These are phyloP conservation scores for Vinca minor DNA, from an alignment of 257 asterid genomes.

Conservation along the genomic window DNA sequence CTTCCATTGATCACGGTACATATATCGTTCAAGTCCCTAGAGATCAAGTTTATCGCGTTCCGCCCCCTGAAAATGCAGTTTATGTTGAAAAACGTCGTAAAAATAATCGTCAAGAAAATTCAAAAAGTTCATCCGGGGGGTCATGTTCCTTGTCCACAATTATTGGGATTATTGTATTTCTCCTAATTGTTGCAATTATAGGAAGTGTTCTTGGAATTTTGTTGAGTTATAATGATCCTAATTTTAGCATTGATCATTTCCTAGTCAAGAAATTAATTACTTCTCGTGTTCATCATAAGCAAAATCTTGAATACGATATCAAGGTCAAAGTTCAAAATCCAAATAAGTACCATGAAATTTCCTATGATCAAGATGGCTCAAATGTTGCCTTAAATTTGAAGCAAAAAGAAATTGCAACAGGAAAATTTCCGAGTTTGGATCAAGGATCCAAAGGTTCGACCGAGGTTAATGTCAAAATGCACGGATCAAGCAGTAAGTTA, in stretches of 20 bases:
- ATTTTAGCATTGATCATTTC: constrained; percentile 4
- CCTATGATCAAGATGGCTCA: not conserved
- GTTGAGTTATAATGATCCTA: not conserved
- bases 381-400: not conserved
- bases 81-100: no score
- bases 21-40: constrained; percentile 39
- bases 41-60: constrained; percentile 38
- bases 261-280: not conserved
- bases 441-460: not conserved
- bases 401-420: constrained; percentile 7
- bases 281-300: not conserved
- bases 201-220: not conserved
- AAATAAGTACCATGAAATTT: constrained; percentile 5
- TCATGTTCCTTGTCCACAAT: not conserved
- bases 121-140: not conserved
- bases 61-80: constrained; percentile 30
- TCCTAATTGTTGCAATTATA: not conserved
- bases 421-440: constrained; percentile 1
- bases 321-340: not conserved
- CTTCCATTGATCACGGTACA: constrained; percentile 16
- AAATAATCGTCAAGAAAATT: no score
- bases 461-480: not conserved
- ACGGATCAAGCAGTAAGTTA: constrained; percentile 9
- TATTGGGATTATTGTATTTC: not conserved
- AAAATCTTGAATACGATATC: not conserved